Conservation (phyloP, 495 filamentous ascomycete genomes). For the Tuber brumale region DNA sequence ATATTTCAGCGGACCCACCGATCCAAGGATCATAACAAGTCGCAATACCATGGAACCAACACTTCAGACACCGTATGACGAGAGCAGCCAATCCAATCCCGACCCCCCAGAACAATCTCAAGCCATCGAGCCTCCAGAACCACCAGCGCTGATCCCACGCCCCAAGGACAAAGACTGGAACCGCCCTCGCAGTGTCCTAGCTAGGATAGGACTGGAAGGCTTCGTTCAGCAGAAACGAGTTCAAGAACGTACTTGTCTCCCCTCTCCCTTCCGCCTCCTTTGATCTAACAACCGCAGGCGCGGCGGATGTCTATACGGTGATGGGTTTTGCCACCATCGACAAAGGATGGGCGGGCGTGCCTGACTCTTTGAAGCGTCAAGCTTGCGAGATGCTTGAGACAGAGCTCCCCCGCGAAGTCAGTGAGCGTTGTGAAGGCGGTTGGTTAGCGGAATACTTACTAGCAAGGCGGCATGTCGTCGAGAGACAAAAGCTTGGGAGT, state of each 20-base stretch:
- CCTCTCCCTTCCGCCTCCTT: neutral
- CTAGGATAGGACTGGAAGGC: neutral
- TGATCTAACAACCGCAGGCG: neutral
- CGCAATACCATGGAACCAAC: conserved; percentile 1
- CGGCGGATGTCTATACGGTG: neutral
- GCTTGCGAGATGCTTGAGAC: neutral
- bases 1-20: neutral
- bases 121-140: neutral
- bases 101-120: neutral
- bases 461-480: neutral
- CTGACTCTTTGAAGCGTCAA: neutral
- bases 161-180: neutral
- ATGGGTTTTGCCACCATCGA: neutral
- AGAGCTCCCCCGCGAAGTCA: neutral
- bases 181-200: neutral
- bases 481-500: conserved; percentile 2
- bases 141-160: neutral
- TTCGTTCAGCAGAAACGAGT: neutral
- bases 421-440: neutral
- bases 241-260: neutral
- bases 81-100: neutral
- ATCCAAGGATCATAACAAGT: neutral
- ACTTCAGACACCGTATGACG: neutral
- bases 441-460: neutral
- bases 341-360: neutral